Evolutionary conservation across 805 yeast genomes (phyloP).

Genomic region (Candida sanyiensis): DNA sequence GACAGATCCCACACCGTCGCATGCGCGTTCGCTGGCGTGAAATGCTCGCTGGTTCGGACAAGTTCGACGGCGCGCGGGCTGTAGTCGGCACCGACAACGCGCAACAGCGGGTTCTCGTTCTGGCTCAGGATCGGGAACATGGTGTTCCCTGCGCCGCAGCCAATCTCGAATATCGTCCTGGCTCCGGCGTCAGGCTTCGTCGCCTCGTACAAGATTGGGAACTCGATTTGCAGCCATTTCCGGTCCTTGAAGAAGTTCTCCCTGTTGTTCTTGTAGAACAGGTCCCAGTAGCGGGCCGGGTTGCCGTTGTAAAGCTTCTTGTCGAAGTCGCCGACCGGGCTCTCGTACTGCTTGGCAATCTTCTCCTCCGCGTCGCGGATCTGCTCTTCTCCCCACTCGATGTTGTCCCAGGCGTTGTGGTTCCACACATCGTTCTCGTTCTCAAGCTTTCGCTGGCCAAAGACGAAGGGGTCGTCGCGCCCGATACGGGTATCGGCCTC

Average conservation of each 20-base stretch:
- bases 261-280: slow-evolving; percentile 81
- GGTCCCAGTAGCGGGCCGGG: slow-evolving; percentile 94
- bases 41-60: slow-evolving; percentile 60
- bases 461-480: slow-evolving; percentile 83
- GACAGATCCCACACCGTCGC: slow-evolving; percentile 97
- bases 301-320: slow-evolving; percentile 70
- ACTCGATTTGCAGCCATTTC: slow-evolving; percentile 93
- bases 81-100: slow-evolving; percentile 82
- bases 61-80: slow-evolving; percentile 85
- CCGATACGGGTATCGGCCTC: slow-evolving; percentile 51
- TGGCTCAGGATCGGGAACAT: slow-evolving; percentile 83
- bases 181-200: slow-evolving; percentile 70
- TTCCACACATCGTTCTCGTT: slow-evolving; percentile 79
- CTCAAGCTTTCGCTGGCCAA: slow-evolving; percentile 77
- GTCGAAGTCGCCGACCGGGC: slow-evolving; percentile 86
- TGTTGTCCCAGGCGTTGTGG: slow-evolving; percentile 94
- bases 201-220: slow-evolving; percentile 76
- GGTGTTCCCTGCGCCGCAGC: slow-evolving; percentile 98
- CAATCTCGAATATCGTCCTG: slow-evolving; percentile 77
- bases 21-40: slow-evolving; percentile 55
- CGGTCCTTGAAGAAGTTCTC: slow-evolving; percentile 96
- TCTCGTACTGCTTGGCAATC: slow-evolving; percentile 66
- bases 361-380: slow-evolving; percentile 64
- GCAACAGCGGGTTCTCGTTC: slow-evolving; percentile 72
- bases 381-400: slow-evolving; percentile 95